A percentile compares a stretch with the other conserved stretches of the same genome.
Evolutionary conservation across 2,329 filamentous ascomycete genomes (phyloP).

Genomic region (Cryphonectria naterciae): DNA sequence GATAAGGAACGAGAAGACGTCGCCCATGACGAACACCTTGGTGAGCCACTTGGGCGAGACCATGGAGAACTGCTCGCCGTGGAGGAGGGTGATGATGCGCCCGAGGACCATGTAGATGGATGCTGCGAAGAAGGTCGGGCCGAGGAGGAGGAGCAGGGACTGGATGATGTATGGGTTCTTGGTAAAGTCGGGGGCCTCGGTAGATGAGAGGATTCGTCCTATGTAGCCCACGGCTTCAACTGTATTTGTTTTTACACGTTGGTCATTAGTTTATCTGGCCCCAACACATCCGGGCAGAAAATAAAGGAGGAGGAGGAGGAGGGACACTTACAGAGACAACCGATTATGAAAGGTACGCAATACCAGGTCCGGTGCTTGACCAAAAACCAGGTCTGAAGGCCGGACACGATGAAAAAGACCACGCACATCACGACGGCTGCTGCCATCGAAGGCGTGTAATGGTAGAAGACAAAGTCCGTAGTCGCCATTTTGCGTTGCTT

Average conservation of each 20-base stretch:
- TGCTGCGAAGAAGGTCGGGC: conserved; percentile 22
- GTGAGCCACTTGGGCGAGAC: conserved; percentile 18
- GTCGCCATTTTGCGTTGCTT: neutral
- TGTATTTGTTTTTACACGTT: neutral
- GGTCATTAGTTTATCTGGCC: neutral
- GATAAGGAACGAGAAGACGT: conserved; percentile 21
- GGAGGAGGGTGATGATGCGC: conserved; percentile 15
- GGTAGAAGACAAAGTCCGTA: conserved; percentile 41
- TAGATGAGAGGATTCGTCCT: conserved; percentile 16
- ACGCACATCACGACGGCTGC: conserved; percentile 47
- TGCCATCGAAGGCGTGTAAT: conserved; percentile 48
- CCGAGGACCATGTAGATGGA: conserved; percentile 26
- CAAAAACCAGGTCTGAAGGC: conserved; percentile 44
- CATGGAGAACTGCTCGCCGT: conserved; percentile 13
- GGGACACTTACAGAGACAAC: conserved; percentile 49
- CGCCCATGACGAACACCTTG: conserved; percentile 23
- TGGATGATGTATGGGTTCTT: conserved; percentile 20
- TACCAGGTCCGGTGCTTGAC: conserved; percentile 50
- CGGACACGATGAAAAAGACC: conserved; percentile 44
- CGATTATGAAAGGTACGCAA: conserved; percentile 55
- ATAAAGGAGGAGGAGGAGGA: neutral
- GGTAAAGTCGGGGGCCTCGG: conserved; percentile 15
- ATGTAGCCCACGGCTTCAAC: conserved; percentile 23
- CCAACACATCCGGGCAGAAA: neutral
- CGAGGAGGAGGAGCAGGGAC: conserved; percentile 21